phyloP scores from a whole-genome alignment of 306 rosid genomes.

The Urtica urens region DNA sequence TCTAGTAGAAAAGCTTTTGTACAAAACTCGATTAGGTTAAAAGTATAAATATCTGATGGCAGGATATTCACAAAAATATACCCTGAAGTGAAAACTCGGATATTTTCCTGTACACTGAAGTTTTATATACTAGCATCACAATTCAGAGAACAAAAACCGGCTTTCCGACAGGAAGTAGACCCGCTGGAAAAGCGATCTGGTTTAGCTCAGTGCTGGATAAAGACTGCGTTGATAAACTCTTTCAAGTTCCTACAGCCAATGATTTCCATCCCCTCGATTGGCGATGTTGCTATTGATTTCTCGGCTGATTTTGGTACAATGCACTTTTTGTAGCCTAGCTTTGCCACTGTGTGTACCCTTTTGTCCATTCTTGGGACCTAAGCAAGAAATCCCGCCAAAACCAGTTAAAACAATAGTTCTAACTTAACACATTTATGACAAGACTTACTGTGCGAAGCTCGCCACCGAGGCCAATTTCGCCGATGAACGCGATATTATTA shows the following conservation, averaged over 20 bases:
- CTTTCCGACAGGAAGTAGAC: too few relatives aligned
- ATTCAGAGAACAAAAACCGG: too few relatives aligned
- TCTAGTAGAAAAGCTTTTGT: too few relatives aligned
- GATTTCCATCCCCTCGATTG: conserved; percentile 27
- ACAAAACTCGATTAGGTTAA: too few relatives aligned
- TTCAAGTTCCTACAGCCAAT: conserved; percentile 67
- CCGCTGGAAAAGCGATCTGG: too few relatives aligned
- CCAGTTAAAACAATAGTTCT: not conserved
- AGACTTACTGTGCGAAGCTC: conserved; percentile 79
- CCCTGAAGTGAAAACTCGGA: too few relatives aligned
- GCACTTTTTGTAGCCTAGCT: conserved; percentile 70
- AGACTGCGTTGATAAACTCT: conserved; percentile 60
- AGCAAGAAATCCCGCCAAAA: not conserved
- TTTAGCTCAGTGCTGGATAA: conserved; percentile 23
- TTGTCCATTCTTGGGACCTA: conserved; percentile 85
- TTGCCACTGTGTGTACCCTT: conserved; percentile 57
- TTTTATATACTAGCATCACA: too few relatives aligned
- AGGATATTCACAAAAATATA: too few relatives aligned
- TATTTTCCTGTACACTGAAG: too few relatives aligned
- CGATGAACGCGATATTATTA: conserved; percentile 65
- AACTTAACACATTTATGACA: not conserved
- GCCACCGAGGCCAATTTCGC: conserved; percentile 90
- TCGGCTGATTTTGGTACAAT: conserved; percentile 58
- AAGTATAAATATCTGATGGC: too few relatives aligned
- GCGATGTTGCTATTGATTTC: conserved; percentile 27